These are phyloP conservation scores for Xylaria sp. DNA, from an alignment of 2,329 filamentous ascomycete genomes.

Conservation along the genomic window DNA sequence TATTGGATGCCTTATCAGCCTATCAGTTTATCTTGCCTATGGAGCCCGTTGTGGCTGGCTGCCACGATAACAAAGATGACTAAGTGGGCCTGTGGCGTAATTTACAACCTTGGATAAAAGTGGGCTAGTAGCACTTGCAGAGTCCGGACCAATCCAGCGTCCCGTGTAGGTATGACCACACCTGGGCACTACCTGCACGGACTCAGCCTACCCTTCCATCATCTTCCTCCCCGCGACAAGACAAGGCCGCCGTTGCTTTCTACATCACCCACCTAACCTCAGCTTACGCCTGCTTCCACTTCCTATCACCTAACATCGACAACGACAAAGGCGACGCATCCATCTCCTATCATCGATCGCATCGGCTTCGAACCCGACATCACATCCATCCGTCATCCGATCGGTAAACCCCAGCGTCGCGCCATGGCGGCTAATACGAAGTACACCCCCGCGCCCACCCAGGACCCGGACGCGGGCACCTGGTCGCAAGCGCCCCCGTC, in stretches of 20 bases:
- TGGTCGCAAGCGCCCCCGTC: conserved; percentile 75
- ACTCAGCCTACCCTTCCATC: background rate
- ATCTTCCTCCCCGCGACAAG: background rate
- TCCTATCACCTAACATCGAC: background rate
- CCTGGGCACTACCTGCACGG: too few species aligned
- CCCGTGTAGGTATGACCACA: too few species aligned
- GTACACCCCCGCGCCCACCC: conserved; percentile 81
- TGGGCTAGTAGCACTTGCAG: background rate
- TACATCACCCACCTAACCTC: conserved; percentile 13
- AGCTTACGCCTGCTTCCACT: background rate
- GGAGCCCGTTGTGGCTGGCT: background rate
- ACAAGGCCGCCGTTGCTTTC: background rate
- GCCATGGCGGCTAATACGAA: conserved; percentile 75
- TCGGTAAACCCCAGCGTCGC: conserved; percentile 7
- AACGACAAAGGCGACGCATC: conserved; percentile 2
- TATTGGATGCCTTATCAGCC: background rate
- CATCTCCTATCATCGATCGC: conserved; percentile 5
- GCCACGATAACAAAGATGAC: background rate
- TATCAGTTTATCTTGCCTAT: conserved; percentile 2
- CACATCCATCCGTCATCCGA: background rate
- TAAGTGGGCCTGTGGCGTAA: background rate
- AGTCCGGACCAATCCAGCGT: background rate
- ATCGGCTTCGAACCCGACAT: conserved; percentile 1
- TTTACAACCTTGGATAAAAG: too few species aligned
- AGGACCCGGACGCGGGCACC: conserved; percentile 78